Conservation (phyloP, 345 rosid genomes). For the Citrus hindsii region DNA sequence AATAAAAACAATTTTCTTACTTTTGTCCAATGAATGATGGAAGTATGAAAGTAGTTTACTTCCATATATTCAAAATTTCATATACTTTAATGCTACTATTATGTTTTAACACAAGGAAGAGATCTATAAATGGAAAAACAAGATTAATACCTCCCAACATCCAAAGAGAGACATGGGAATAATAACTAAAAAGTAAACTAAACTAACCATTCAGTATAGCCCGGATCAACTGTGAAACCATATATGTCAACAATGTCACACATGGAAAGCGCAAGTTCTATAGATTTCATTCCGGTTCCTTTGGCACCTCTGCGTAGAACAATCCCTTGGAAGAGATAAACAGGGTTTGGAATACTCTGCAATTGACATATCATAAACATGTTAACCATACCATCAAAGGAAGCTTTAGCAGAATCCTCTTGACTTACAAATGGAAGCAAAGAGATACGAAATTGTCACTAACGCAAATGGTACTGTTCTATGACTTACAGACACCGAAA, state of each 20-base stretch:
- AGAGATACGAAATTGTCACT: background rate
- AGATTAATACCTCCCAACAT: background rate
- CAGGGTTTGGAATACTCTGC: constrained; percentile 94
- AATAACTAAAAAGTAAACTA: background rate
- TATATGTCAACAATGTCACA: constrained; percentile 91
- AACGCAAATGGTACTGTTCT: background rate
- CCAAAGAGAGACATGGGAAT: background rate
- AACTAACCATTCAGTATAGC: constrained; percentile 92
- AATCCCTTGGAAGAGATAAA: constrained; percentile 97
- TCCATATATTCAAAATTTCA: background rate
- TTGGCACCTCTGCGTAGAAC: constrained; percentile 95
- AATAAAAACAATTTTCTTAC: background rate
- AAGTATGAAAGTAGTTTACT: background rate
- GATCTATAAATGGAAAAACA: background rate
- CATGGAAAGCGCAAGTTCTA: constrained; percentile 94
- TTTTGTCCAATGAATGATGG: background rate
- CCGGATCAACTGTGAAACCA: constrained; percentile 98
- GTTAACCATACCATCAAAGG: constrained; percentile 1
- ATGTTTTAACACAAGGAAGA: background rate
- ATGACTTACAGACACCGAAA: constrained; percentile 7
- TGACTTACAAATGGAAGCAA: background rate
- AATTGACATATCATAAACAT: constrained; percentile 7
- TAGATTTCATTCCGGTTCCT: constrained; percentile 98
- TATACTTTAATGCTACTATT: background rate
- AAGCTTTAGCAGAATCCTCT: background rate